A percentile compares a stretch with the other conserved stretches of the same genome.
phyloP scores from a whole-genome alignment of 257 asterid genomes.

The Solanum chmielewskii region DNA sequence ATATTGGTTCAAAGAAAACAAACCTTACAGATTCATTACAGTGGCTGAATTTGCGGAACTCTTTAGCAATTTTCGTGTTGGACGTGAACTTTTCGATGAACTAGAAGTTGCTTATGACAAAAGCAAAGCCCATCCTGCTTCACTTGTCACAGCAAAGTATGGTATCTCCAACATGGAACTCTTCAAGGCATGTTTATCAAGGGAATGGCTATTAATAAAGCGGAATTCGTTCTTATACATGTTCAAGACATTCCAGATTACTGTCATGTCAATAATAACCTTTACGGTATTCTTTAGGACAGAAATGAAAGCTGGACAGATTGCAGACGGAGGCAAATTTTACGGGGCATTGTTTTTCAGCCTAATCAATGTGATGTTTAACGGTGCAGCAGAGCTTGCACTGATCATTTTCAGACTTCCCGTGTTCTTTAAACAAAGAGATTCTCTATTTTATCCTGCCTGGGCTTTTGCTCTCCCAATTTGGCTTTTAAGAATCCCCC shows the following conservation, averaged over 20 bases:
- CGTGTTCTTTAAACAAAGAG: conserved; percentile 84
- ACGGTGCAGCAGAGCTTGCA: conserved; percentile 84
- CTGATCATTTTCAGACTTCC: conserved; percentile 67
- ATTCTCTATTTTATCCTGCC: conserved; percentile 78
- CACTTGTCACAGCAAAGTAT: conserved; percentile 67
- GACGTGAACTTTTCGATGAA: conserved; percentile 50
- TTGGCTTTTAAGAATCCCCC: conserved; percentile 78
- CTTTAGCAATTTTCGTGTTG: conserved; percentile 60
- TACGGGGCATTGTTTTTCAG: conserved; percentile 88
- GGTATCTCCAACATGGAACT: conserved; percentile 83
- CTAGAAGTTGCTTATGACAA: conserved; percentile 66
- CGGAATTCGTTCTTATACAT: conserved; percentile 74
- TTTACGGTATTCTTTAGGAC: conserved; percentile 89
- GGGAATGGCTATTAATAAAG: conserved; percentile 90
- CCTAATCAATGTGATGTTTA: conserved; percentile 81
- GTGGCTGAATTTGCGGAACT: conserved; percentile 52
- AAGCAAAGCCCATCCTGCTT: conserved; percentile 74
- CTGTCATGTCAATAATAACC: conserved; percentile 70
- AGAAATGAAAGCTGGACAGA: conserved; percentile 58
- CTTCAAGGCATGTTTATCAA: conserved; percentile 60
- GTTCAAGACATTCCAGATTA: conserved; percentile 82
- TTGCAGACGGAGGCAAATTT: conserved; percentile 63
- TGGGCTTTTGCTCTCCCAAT: conserved; percentile 97
- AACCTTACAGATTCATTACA: conserved; percentile 51
- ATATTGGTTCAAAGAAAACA: conserved; percentile 64